Evolutionary conservation across 2,329 filamentous ascomycete species (phyloP).

Genomic region (Pseudohalonectria lignicola): DNA sequence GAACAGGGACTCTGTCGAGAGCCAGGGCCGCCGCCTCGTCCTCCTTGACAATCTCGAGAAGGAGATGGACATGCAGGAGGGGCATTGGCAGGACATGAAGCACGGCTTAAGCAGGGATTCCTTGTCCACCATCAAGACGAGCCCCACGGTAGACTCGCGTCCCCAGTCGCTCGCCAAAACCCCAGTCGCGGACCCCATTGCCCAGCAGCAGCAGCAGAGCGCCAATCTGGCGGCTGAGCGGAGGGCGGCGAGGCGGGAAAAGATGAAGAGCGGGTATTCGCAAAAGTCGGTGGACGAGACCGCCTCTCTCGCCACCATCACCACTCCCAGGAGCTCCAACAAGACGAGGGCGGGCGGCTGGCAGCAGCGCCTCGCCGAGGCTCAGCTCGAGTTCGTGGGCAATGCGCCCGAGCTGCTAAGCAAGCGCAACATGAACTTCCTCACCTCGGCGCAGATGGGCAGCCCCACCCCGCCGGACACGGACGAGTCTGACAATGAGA

Average conservation of each 20-base stretch:
- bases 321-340: neutral
- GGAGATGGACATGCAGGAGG: conserved; percentile 51
- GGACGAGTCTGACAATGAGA: conserved; percentile 30
- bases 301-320: conserved; percentile 14
- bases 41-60: conserved; percentile 48
- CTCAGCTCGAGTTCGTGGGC: conserved; percentile 32
- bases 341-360: conserved; percentile 25
- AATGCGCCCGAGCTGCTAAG: conserved; percentile 24
- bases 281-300: conserved; percentile 14
- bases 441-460: conserved; percentile 28
- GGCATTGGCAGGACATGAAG: conserved; percentile 48
- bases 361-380: conserved; percentile 33
- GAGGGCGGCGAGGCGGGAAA: conserved; percentile 24
- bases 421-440: conserved; percentile 26
- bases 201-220: neutral
- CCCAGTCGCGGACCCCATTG: neutral
- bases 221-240: conserved; percentile 20
- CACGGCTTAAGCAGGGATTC: conserved; percentile 39
- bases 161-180: conserved; percentile 12
- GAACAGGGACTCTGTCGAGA: conserved; percentile 15
- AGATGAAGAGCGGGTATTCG: conserved; percentile 20
- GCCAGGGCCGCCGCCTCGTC: conserved; percentile 29
- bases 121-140: conserved; percentile 31
- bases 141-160: conserved; percentile 19
- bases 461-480: conserved; percentile 46